Evolutionary conservation across 345 rosid genomes (phyloP).

Genomic region (Populus deltoides): DNA sequence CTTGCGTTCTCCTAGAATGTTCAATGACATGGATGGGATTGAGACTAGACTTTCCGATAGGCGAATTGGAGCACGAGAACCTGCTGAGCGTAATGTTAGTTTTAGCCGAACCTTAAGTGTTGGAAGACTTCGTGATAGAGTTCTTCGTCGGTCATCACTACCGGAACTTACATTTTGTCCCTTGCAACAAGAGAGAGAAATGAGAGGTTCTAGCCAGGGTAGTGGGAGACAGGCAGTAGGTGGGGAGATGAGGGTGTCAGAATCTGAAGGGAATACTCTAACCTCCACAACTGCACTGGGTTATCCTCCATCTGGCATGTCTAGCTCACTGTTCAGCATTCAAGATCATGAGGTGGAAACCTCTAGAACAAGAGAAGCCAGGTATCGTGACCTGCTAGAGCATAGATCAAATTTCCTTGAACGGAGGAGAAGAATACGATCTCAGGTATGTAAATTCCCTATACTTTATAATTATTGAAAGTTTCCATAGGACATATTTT

Average conservation of each 20-base stretch:
- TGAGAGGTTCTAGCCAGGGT: conserved; percentile 40
- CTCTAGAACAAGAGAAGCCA: conserved; percentile 65
- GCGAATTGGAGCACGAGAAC: conserved; percentile 55
- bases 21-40: conserved; percentile 40
- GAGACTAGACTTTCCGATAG: conserved; percentile 52
- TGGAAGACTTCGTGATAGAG: conserved; percentile 96
- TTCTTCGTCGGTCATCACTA: conserved; percentile 72
- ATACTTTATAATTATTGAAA: not conserved
- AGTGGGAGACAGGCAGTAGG: conserved; percentile 34
- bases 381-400: conserved; percentile 79
- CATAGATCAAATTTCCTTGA: conserved; percentile 90
- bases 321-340: conserved; percentile 47
- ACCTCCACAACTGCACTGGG: conserved; percentile 38
- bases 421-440: conserved; percentile 86
- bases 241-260: conserved; percentile 30
- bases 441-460: conserved; percentile 67
- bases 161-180: conserved; percentile 58
- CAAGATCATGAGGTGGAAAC: conserved; percentile 61
- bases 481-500: not conserved
- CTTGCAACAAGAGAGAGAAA: conserved; percentile 47
- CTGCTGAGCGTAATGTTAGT: conserved; percentile 72
- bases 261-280: conserved; percentile 33
- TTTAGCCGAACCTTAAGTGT: conserved; percentile 94
- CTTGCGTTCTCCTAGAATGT: conserved; percentile 31
- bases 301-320: conserved; percentile 42